Evolutionary conservation across 2,329 filamentous ascomycete species (phyloP).

Genomic region (Diaporthe sp.): DNA sequence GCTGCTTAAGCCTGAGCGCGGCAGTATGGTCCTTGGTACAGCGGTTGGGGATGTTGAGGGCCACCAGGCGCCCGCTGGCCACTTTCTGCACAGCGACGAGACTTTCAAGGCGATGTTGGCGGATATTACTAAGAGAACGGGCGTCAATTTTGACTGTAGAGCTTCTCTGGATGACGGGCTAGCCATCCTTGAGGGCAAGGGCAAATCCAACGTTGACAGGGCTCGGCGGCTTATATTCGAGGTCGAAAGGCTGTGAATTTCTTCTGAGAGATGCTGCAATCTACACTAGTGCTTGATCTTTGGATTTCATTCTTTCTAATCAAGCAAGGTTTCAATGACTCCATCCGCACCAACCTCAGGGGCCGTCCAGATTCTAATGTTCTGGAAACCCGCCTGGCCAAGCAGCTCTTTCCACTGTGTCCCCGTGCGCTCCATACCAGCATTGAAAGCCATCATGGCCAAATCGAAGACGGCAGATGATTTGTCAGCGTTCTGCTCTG

Average conservation of each 20-base stretch:
- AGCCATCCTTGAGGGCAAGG: not conserved
- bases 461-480: conserved; percentile 43
- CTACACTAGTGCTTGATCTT: too few species aligned
- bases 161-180: conserved; percentile 4
- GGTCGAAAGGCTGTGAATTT: not conserved
- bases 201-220: not conserved
- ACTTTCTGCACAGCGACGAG: conserved; percentile 32
- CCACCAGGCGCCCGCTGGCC: not conserved
- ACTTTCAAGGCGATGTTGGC: conserved; percentile 35
- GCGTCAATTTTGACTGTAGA: not conserved
- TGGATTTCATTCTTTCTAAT: not conserved
- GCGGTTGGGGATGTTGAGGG: conserved; percentile 34
- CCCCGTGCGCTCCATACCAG: conserved; percentile 42
- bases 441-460: conserved; percentile 45
- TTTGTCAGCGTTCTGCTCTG: conserved; percentile 37
- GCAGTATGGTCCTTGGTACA: conserved; percentile 32
- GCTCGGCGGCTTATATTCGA: conserved; percentile 4
- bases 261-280: too few species aligned
- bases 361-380: conserved; percentile 39
- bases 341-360: conserved; percentile 39
- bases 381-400: conserved; percentile 37
- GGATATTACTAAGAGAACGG: conserved; percentile 32
- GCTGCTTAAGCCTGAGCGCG: conserved; percentile 38
- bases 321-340: not conserved
- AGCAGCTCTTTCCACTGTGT: conserved; percentile 42